Percentiles rank a stretch among this genome's conserved stretches.
These are phyloP conservation scores for Aspergillus brasiliensis DNA, from an alignment of 2,329 filamentous ascomycete species.

Conservation along the genomic window DNA sequence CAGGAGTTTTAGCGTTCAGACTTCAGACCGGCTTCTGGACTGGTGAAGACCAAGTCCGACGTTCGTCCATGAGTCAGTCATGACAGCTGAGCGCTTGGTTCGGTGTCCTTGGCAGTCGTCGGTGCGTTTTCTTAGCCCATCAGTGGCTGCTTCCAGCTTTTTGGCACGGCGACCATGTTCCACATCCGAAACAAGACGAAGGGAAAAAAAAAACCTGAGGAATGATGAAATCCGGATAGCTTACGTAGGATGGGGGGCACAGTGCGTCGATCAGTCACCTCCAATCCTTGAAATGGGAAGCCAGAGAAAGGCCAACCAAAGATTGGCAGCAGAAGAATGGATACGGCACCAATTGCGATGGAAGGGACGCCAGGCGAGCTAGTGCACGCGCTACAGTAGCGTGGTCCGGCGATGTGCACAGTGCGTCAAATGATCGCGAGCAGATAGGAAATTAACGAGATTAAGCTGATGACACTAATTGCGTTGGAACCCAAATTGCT, in stretches of 20 bases:
- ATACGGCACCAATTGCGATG: neutral
- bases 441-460: slow-evolving; percentile 11
- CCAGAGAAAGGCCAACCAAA: neutral
- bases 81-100: neutral
- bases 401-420: slow-evolving; percentile 13
- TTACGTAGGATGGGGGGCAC: neutral
- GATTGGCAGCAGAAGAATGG: neutral
- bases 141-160: too few species aligned
- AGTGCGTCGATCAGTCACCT: neutral
- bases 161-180: neutral
- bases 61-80: neutral
- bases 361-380: neutral
- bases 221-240: slow-evolving; percentile 1
- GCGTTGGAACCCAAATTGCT: neutral
- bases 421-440: slow-evolving; percentile 14
- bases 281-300: neutral
- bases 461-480: slow-evolving; percentile 2
- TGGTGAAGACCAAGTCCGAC: too few species aligned
- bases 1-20: too few species aligned
- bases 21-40: too few species aligned
- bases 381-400: slow-evolving; percentile 12
- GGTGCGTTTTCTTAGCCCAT: too few species aligned
- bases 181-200: neutral
- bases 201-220: neutral
- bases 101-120: neutral